Evolutionary conservation across 1,139 yeast species (phyloP).

Genomic region (Suhomyces anneliseae): DNA sequence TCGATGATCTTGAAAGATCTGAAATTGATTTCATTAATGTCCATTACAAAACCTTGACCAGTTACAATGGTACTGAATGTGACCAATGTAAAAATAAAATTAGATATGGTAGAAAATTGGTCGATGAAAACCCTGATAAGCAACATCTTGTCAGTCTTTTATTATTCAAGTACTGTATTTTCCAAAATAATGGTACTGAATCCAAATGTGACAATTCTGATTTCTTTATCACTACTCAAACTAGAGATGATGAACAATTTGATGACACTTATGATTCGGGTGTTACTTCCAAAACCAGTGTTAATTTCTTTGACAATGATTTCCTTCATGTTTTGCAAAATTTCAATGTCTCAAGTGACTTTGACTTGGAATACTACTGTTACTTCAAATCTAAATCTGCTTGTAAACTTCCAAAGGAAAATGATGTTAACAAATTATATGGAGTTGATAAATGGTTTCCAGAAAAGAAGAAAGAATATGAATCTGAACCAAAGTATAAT

Average conservation of each 20-base stretch:
- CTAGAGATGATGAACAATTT: conserved; percentile 19
- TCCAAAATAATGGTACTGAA: conserved; percentile 30
- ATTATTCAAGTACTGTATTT: conserved; percentile 38
- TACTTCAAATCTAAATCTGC: conserved; percentile 25
- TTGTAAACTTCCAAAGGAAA: conserved; percentile 32
- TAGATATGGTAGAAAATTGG: conserved; percentile 29
- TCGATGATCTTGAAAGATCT: conserved; percentile 22
- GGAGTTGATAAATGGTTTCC: conserved; percentile 36
- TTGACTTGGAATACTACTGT: conserved; percentile 38
- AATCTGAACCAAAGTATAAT: conserved; percentile 26
- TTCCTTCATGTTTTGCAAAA: conserved; percentile 37
- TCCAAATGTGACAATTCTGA: conserved; percentile 36
- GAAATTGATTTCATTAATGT: conserved; percentile 34
- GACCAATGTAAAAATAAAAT: conserved; percentile 39
- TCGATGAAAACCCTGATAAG: conserved; percentile 33
- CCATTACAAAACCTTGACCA: conserved; percentile 28
- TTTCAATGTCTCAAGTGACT: conserved; percentile 38
- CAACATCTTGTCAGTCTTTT: conserved; percentile 38
- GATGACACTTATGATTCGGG: conserved; percentile 25
- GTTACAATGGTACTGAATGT: conserved; percentile 34
- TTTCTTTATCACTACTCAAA: conserved; percentile 40
- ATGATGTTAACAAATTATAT: conserved; percentile 27
- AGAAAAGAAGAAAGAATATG: conserved; percentile 25
- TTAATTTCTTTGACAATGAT: conserved; percentile 42
- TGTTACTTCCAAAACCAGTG: conserved; percentile 23